Percentiles rank a stretch among this genome's conserved stretches.
Evolutionary conservation across 768 basidiomycete genomes (phyloP).

Genomic region (Dioszegia hungarica): DNA sequence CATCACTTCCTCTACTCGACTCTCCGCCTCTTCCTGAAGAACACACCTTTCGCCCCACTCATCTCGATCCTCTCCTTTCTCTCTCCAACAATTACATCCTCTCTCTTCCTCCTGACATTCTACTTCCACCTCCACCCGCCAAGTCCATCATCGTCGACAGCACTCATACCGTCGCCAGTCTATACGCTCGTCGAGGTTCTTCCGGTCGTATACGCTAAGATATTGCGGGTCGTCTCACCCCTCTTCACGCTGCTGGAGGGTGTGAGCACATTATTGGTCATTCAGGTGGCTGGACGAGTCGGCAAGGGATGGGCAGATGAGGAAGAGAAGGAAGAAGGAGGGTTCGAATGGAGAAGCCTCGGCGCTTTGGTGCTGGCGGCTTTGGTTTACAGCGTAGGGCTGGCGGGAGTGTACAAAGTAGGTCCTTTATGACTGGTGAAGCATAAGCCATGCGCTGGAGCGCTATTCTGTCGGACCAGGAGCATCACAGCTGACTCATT

Average conservation of each 20-base stretch:
- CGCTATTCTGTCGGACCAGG: too few relatives aligned
- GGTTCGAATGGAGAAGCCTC: conserved; percentile 47
- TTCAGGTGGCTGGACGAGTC: conserved; percentile 43
- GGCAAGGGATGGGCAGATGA: conserved; percentile 49
- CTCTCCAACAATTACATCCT: conserved; percentile 40
- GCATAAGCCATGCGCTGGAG: too few relatives aligned
- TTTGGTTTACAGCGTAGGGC: conserved; percentile 37
- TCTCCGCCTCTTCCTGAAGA: conserved; percentile 44
- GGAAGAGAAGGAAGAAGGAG: conserved; percentile 43
- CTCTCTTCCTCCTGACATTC: conserved; percentile 34
- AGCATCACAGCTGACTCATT: not conserved
- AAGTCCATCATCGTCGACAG: conserved; percentile 3
- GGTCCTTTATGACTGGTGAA: too few relatives aligned
- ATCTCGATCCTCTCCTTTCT: conserved; percentile 34
- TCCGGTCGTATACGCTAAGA: conserved; percentile 42
- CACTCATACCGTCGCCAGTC: conserved; percentile 15
- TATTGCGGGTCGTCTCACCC: conserved; percentile 43
- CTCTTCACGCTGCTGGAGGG: conserved; percentile 49
- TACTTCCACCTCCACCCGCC: conserved; percentile 47
- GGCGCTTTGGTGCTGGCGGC: conserved; percentile 38
- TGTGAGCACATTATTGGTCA: conserved; percentile 44
- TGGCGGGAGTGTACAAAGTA: conserved; percentile 42
- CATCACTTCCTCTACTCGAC: conserved; percentile 48
- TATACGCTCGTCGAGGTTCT: conserved; percentile 36
- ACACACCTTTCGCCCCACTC: conserved; percentile 43